Evolutionary conservation across 75 land plant species (phyloP).

Genomic region (Cunninghamia lanceolata): DNA sequence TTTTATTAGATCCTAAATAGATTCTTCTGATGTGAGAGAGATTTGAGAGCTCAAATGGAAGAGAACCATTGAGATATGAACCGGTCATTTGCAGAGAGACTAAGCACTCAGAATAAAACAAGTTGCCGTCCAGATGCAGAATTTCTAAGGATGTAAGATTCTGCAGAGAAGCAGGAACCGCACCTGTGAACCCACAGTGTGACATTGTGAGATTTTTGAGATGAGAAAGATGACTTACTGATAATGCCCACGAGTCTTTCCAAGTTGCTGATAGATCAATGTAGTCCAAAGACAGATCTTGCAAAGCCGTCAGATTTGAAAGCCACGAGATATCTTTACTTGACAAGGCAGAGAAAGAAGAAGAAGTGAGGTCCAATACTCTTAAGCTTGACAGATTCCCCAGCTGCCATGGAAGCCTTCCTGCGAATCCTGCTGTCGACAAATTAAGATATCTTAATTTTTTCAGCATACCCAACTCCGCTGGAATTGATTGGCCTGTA

Average conservation of each 20-base stretch:
- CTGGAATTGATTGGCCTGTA: constrained; percentile 10
- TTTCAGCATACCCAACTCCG: constrained; percentile 14
- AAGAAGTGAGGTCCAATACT: constrained; percentile 16
- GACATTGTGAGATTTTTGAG: not conserved
- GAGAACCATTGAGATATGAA: not conserved
- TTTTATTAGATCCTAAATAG: not conserved
- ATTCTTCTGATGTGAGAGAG: not conserved
- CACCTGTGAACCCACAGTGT: not conserved
- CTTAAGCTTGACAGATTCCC: constrained; percentile 24
- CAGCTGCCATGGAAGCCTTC: constrained; percentile 17
- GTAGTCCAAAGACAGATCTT: not conserved
- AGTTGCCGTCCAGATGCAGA: not conserved
- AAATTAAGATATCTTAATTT: constrained; percentile 24
- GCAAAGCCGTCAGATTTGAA: not conserved
- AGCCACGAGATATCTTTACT: not conserved
- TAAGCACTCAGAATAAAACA: not conserved
- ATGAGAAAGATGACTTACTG: not conserved
- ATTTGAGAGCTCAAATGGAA: not conserved
- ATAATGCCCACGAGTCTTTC: not conserved
- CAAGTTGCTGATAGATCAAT: not conserved
- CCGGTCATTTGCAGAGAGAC: not conserved
- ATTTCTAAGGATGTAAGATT: not conserved
- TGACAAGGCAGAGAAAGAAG: not conserved
- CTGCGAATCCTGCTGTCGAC: constrained; percentile 16
- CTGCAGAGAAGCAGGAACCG: not conserved